Evolutionary conservation across 1,139 yeast species (phyloP), one percentile per base, ranked within the genome.

Genomic region (Nakaseomyces uthaithaninus): DNA sequence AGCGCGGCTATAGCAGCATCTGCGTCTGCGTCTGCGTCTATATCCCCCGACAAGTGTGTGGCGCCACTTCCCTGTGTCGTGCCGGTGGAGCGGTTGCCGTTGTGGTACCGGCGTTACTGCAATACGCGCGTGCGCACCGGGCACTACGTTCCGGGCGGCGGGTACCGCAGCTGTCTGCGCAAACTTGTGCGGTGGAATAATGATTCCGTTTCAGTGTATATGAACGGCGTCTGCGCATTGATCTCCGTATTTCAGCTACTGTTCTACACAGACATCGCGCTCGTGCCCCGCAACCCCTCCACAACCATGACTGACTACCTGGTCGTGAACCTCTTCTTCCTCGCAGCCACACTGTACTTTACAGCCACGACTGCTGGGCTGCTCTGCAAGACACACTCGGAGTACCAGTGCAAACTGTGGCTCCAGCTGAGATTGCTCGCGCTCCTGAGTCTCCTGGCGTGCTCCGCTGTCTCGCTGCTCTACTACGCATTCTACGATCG

Each of bases 401-500:
- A 27, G 11, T 15, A 38, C 19, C 43, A 44, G 22, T 24, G 42
- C 12, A 28, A 28, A 17, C 20, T 39, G 10, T 48, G 49, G 50
- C 27, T 28, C 7, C 45, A 43, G 23, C 38, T 44, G 23, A 39
- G 44, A 17, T 40, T 44, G 36, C 28, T 42, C 27, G 46, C 46
- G 16, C 25, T 31, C 17, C 25, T 31, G 35, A 17, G 19, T 24
- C 35, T 31, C n/a, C 22, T 46, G 17, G 38, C 44, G 11, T 33
- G 38, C 3, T 47, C 51, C 5, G 38, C 46, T 1, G 37, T 48
- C 3, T 38, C 50, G 8, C 30, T 46, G 7, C 68, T 84, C 9
- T 69, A 77, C 51, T 85, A 82, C 60, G 80, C 89, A 1, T 74
- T 74, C 44, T 65, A 72, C 46, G 87, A 83, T 53, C 63, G 65